Base-by-base conservation (phyloP, 352 stramenopile species). In the Phytophthora podocarpi region DNA sequence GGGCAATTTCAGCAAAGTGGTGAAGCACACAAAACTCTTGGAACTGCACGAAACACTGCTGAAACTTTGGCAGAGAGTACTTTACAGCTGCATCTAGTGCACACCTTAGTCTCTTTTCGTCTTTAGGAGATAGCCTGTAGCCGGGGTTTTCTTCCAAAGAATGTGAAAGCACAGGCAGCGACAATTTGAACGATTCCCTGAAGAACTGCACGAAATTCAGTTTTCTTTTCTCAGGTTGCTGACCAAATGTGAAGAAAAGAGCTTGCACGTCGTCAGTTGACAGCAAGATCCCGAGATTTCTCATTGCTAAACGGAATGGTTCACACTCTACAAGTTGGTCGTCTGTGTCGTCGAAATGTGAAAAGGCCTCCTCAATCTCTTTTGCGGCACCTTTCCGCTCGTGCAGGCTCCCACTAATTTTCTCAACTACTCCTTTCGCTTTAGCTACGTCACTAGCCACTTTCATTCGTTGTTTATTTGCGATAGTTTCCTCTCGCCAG, bases 1-100 rank as follows among this genome's bases (percentile, higher is more conserved):
- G 47, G 1, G 55, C 24, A 24, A 86, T 65, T 9, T 74, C 61
- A 7, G 35, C 52, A 53, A 86, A 81, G 8, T 68, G 66, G 20
- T 82, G 70, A 15, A 85, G 55, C 4, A 86, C 68, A 24, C 80
- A 89, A 35, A 82, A 82, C 48, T 87, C 80, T 37, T 80, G 60
- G 15, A 89, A 74, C 3, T 74, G 46, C 5, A 53, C 40, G 31
- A 79, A 64, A 4, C 73, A 64, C 10, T 54, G 34, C 18, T 76
- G 64, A 20, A 86, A 70, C 6, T 64, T 56, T 0, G 59, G 35
- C n/a, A 54, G 32, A 6, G 75, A 85, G 15, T 70, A 72, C 40
- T 64, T 68, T 10, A 70, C 47, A 4, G 67, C 74, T 15, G 62
- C 65, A 7, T 60, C 24, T 1, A 88, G 39, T 31, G 66, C 75